Base-by-base conservation (phyloP, 2,329 filamentous ascomycete species). In the Neopestalotiopsis sp. region DNA sequence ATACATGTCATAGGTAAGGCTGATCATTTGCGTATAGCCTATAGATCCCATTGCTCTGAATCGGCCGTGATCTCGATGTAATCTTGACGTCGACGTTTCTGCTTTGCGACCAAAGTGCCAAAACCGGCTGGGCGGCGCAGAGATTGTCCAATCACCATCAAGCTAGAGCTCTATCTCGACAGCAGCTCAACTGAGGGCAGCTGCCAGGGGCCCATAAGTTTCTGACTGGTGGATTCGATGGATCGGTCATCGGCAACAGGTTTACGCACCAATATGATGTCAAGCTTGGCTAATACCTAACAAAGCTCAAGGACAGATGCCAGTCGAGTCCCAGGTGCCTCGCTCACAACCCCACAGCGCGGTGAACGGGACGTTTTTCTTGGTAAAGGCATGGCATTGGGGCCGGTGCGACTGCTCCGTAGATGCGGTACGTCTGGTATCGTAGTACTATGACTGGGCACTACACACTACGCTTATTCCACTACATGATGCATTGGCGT, bases 241-340 rank as follows among this genome's bases (percentile, higher is more conserved):
- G 62, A 65, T 65, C 62, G 62, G 62, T 6, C 62, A 65, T 65
- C 62, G 62, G 62, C 62, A 45, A 40, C 32, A 34, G 30, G 30
- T 28, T 45, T 28, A n/a, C 24, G 38, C 62, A 65, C 62, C 62
- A 65, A 65, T 65, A 65, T 65, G 62, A 65, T 65, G 62, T 65
- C 62, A 65, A 49, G 62, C 40, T 52, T 49, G n/a, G 40, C 17
- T 20, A 10, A 38, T 6, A 14, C 38, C 40, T n/a, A 30, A 9
- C 5, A 14, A 32, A 49, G n/a, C 62, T 52, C 62, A 24, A 30
- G 12, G n/a, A 40, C n/a, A n/a, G 34, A 62, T 65, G 40, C 42
- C 42, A 42, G 62, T 40, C 20, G 12, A n/a, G 45, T 52, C 45
- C 24, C 24, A 28, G 24, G 24, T 28, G 24, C 24, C 45, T 52